Evolutionary conservation across 2,329 filamentous ascomycete genomes (phyloP).

Genomic region (Fusarium haematococcum): DNA sequence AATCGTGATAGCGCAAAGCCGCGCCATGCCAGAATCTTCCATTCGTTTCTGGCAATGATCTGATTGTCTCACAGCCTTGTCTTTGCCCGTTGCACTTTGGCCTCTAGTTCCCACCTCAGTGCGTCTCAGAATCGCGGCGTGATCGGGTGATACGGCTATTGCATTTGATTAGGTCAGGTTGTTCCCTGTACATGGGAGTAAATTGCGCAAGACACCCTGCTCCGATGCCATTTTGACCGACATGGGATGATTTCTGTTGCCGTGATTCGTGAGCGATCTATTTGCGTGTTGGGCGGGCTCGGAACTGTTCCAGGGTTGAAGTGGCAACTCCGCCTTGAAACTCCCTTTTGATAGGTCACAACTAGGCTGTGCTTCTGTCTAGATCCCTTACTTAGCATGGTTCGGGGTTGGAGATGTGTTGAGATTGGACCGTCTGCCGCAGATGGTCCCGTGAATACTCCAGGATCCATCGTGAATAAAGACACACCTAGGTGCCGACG

Average conservation of each 20-base stretch:
- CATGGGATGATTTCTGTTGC: background rate
- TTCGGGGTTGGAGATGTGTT: background rate
- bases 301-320: background rate
- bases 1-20: background rate
- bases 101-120: background rate
- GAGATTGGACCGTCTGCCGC: background rate
- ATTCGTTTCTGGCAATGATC: background rate
- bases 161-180: background rate
- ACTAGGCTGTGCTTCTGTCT: background rate
- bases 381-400: background rate
- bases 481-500: background rate
- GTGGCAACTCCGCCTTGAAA: background rate
- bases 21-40: background rate
- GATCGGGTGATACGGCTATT: background rate
- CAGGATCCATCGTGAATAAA: background rate
- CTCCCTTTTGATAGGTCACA: background rate
- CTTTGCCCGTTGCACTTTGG: background rate
- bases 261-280: background rate
- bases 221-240: background rate
- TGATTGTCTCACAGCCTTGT: background rate
- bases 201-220: background rate
- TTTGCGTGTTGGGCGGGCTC: background rate
- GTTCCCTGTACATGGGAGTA: background rate
- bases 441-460: background rate
- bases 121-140: background rate